phyloP scores from a whole-genome alignment of 1,284 basidiomycete species.

The Boletus smithii region DNA sequence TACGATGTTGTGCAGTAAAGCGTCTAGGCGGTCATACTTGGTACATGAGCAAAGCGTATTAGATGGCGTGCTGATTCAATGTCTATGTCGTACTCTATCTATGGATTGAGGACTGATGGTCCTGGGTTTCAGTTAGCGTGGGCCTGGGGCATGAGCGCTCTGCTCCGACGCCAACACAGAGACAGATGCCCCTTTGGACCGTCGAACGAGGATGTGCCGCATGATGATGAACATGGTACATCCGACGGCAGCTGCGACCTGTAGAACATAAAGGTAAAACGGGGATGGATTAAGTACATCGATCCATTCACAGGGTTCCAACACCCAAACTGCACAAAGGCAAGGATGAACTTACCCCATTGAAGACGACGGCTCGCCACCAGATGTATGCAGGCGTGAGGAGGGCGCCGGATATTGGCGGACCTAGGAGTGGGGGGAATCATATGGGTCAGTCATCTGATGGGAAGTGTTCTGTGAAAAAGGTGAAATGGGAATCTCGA shows the following conservation, averaged over 20 bases:
- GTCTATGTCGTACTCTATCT: background rate
- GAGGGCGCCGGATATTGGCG: slow-evolving; percentile 32
- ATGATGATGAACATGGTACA: slow-evolving; percentile 32
- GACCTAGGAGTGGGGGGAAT: slow-evolving; percentile 27
- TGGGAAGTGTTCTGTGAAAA: too few species aligned
- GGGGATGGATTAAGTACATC: too few species aligned
- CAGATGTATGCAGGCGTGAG: slow-evolving; percentile 29
- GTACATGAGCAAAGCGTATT: too few species aligned
- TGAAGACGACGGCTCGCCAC: slow-evolving; percentile 33
- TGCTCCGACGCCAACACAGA: background rate
- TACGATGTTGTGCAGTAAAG: too few species aligned
- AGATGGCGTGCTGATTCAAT: too few species aligned
- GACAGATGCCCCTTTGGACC: background rate
- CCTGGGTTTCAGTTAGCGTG: background rate
- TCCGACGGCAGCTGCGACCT: slow-evolving; percentile 25
- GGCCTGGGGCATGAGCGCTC: background rate
- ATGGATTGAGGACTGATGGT: background rate
- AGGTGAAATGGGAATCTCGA: background rate
- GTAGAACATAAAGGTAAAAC: background rate
- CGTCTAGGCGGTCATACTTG: too few species aligned
- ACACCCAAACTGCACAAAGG: background rate
- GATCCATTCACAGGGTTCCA: too few species aligned
- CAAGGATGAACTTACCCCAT: slow-evolving; percentile 25
- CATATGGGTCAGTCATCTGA: background rate
- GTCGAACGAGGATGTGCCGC: slow-evolving; percentile 23